These are phyloP conservation scores for Candolleomyces efflorescens DNA, from an alignment of 768 basidiomycete species.

Conservation along the genomic window DNA sequence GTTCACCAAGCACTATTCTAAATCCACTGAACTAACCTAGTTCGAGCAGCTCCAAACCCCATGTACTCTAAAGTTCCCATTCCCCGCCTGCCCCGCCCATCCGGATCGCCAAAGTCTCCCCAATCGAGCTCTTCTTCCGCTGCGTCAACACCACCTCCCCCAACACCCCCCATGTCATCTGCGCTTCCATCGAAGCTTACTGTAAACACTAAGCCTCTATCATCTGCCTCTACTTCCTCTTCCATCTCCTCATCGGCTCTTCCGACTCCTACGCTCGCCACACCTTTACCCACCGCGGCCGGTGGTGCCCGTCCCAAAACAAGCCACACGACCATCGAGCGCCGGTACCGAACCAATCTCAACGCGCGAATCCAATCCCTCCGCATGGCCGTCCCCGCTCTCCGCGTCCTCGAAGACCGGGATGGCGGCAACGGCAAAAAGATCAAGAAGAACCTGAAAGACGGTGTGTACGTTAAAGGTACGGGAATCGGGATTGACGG, in stretches of 20 bases:
- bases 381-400: slow-evolving; percentile 76
- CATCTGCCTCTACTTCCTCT: slow-evolving; percentile 9
- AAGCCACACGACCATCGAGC: slow-evolving; percentile 85
- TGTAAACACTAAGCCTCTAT: slow-evolving; percentile 15
- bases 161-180: slow-evolving; percentile 28
- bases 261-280: slow-evolving; percentile 4
- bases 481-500: slow-evolving; percentile 25
- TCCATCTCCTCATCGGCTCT: slow-evolving; percentile 6
- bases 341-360: slow-evolving; percentile 83
- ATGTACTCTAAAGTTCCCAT: slow-evolving; percentile 34
- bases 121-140: slow-evolving; percentile 41
- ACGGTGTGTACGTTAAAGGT: slow-evolving; percentile 33
- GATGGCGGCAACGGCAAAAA: slow-evolving; percentile 42
- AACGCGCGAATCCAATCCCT: slow-evolving; percentile 83
- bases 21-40: background rate
- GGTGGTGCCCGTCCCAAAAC: slow-evolving; percentile 61
- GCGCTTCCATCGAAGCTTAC: slow-evolving; percentile 14
- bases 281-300: slow-evolving; percentile 11
- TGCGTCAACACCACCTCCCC: slow-evolving; percentile 37
- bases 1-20: background rate
- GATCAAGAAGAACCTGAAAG: slow-evolving; percentile 43
- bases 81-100: slow-evolving; percentile 28
- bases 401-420: slow-evolving; percentile 70
- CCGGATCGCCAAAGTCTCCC: slow-evolving; percentile 19
- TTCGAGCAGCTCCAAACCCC: slow-evolving; percentile 10